Evolutionary conservation across 2,329 filamentous ascomycete species (phyloP), one percentile per base, ranked within the genome.

Genomic region (Amauroascus verrucosus): DNA sequence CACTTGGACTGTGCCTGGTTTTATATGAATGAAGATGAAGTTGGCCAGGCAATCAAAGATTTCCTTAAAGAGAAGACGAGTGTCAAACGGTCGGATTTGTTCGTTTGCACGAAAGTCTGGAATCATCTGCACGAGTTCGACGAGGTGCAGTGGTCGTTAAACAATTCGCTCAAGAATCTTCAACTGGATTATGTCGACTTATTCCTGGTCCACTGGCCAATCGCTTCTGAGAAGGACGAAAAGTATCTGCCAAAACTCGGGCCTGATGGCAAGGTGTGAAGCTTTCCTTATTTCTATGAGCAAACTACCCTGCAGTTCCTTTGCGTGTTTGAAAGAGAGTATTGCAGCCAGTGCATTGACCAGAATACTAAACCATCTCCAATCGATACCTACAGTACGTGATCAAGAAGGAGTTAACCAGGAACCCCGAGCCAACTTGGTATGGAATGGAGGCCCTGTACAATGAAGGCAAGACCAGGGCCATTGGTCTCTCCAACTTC

Each of bases 401-500:
- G 50, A 81, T 82, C 72, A 80, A 82, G 65, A 75, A 83, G 66
- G 75, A 75, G 32, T 71, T 84, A 55, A 86, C 83, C 20, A 76
- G 82, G 63, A 83, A 86, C 73, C 82, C 77, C 46, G 67, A 72
- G 58, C 64, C 68, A 33, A 83, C 80, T 67, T 89, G 65, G 85
- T 81, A 85, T 63, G 79, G 79, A 28, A 81, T 90, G 75, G 77
- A 82, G 64, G 78, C 78, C 43, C 62, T 83, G 18, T 70, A 81
- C 30, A 65, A 68, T 11, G 77, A 79, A 1, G 84, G 84, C 57
- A 79, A 79, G 56, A 82, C 80, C 47, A 77, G 75, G 59, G 81
- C 83, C 53, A 88, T 93, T 60, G 87, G 87, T 49, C 82, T 93
- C 13, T 87, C 83, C 62, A 93, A 91, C 72, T 91, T 85, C 70